Evolutionary conservation across 441 rosid species (phyloP).

Genomic region (Geranium incanum): DNA sequence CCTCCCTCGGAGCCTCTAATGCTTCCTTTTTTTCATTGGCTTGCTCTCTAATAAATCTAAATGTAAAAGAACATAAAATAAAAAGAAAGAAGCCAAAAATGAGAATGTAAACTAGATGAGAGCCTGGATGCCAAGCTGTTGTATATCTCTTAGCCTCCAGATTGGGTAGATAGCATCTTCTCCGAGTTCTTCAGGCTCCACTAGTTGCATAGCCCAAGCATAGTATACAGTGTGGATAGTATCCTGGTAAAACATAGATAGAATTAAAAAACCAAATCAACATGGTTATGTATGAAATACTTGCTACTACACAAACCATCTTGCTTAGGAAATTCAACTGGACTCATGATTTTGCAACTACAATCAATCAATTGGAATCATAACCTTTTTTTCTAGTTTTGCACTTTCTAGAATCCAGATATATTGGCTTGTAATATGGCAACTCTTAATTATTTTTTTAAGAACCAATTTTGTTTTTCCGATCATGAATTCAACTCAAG

Average conservation of each 20-base stretch:
- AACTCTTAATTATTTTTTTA: too few relatives aligned
- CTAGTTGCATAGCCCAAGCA: conserved; percentile 92
- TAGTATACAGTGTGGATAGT: conserved; percentile 75
- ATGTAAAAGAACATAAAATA: neutral
- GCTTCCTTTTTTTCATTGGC: neutral
- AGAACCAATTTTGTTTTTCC: too few relatives aligned
- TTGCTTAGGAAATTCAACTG: neutral
- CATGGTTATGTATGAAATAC: neutral
- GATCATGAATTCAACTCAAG: too few relatives aligned
- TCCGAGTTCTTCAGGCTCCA: conserved; percentile 68
- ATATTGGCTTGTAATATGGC: too few relatives aligned
- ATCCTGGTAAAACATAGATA: conserved; percentile 36
- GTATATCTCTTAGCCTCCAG: conserved; percentile 60
- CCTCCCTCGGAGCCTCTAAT: neutral
- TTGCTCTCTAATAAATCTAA: neutral
- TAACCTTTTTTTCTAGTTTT: neutral
- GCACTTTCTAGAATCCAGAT: neutral
- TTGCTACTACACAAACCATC: neutral
- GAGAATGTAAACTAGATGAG: conserved; percentile 39
- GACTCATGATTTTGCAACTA: neutral
- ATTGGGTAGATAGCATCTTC: conserved; percentile 72
- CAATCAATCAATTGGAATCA: neutral
- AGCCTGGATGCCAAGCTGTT: conserved; percentile 52
- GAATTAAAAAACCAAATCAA: neutral
- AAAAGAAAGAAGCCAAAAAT: neutral